Evolutionary conservation across 768 basidiomycete species (phyloP), one percentile per base, ranked within the genome.

Genomic region (Dictyophora rubrovolvata): DNA sequence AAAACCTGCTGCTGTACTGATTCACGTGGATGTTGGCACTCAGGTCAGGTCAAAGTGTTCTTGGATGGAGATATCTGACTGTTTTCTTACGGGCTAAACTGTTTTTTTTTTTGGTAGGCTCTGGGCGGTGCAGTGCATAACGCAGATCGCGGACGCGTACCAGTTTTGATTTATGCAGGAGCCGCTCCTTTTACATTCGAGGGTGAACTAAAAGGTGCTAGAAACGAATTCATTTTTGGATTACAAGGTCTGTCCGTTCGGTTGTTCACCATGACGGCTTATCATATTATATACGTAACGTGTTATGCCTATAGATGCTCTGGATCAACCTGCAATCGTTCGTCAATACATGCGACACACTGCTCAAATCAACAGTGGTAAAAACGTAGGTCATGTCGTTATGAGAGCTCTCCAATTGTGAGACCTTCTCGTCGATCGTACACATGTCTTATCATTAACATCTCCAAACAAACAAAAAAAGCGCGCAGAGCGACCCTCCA

Each of bases 221-320:
- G 85, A 63, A 88, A 88, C 62, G 86, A 87, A 64, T 87, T 81
- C 77, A 84, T 85, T 42, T 82, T 85, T 76, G 85, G 84, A 80
- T 60, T 82, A 2, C 85, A 88, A 74, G 85, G 85, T 81, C 62
- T 37, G 20, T 23, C 52, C 17, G 11, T n/a, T 18, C 33, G 1
- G 35, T 7, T 7, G 21, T 23, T 33, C 51, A 20, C 28, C 8
- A 48, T n/a, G n/a, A n/a, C n/a, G n/a, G n/a, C n/a, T n/a, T n/a
- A n/a, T n/a, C n/a, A n/a, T n/a, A n/a, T n/a, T n/a, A n/a, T n/a
- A 22, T 28, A 11, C 12, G 18, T 61, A 11, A n/a, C 33, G 2
- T 53, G n/a, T n/a, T n/a, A n/a, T n/a, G n/a, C n/a, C 46, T 56
- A 6, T 63, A 87, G 84, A 87, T 67, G 74, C 83, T 6, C 81